phyloP scores from a whole-genome alignment of 2,329 filamentous ascomycete species.

The Teratosphaeria gauchensis region DNA sequence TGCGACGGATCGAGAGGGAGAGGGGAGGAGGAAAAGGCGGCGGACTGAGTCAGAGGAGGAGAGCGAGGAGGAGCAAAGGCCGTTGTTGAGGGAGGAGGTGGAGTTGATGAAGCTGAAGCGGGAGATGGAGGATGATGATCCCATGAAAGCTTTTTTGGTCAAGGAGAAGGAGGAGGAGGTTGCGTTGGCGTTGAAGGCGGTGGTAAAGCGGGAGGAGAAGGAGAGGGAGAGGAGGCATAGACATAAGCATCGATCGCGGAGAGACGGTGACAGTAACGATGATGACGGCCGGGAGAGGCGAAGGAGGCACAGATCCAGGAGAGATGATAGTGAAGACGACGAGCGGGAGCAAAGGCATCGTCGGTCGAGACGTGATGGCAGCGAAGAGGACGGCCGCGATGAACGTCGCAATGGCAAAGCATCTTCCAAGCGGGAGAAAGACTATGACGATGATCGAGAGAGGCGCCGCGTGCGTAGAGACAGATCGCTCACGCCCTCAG shows the following conservation, averaged over 20 bases:
- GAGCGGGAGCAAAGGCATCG: neutral
- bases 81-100: slow-evolving; percentile 67
- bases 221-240: slow-evolving; percentile 35
- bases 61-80: slow-evolving; percentile 38
- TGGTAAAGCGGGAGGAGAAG: slow-evolving; percentile 39
- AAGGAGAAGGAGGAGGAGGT: slow-evolving; percentile 88
- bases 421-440: neutral
- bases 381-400: neutral
- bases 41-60: slow-evolving; percentile 33
- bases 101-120: slow-evolving; percentile 66
- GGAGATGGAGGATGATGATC: slow-evolving; percentile 80
- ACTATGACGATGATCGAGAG: neutral
- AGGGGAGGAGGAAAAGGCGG: slow-evolving; percentile 37
- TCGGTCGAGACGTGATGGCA: neutral
- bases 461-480: neutral
- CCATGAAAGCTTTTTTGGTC: slow-evolving; percentile 88
- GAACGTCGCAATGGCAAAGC: neutral
- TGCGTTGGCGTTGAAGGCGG: slow-evolving; percentile 54
- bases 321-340: neutral
- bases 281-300: slow-evolving; percentile 8
- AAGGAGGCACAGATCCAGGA: neutral
- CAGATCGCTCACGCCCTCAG: neutral
- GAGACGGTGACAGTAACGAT: slow-evolving; percentile 12
- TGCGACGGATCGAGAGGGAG: slow-evolving; percentile 27
- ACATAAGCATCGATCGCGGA: slow-evolving; percentile 29